These are phyloP conservation scores for Collybia mongolica DNA, from an alignment of 768 basidiomycete genomes.

Conservation along the genomic window DNA sequence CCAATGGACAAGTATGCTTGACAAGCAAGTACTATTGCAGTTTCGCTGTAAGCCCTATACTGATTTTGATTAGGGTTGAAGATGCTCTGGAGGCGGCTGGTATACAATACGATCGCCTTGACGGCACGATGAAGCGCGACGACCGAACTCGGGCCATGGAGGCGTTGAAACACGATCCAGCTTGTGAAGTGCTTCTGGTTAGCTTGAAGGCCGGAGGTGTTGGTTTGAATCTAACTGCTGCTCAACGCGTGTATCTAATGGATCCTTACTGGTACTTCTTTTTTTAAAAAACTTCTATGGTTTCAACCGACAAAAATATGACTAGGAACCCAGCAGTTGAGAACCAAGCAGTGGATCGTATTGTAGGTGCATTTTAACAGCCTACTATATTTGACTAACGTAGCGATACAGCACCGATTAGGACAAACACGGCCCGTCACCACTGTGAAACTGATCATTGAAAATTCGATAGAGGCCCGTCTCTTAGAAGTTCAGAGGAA, in stretches of 20 bases:
- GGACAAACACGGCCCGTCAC: slow-evolving; percentile 92
- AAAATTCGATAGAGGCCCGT: slow-evolving; percentile 90
- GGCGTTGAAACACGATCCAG: slow-evolving; percentile 83
- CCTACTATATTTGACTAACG: neutral
- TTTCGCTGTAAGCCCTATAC: neutral
- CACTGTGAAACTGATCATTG: slow-evolving; percentile 91
- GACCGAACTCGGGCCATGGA: slow-evolving; percentile 93
- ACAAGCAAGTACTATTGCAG: slow-evolving; percentile 55
- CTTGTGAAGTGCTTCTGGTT: slow-evolving; percentile 91
- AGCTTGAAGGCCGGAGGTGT: slow-evolving; percentile 97
- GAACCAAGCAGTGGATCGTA: slow-evolving; percentile 97
- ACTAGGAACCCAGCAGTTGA: slow-evolving; percentile 94
- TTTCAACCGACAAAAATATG: too few species aligned
- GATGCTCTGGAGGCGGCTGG: slow-evolving; percentile 80
- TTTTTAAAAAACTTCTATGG: too few species aligned
- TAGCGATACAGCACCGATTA: slow-evolving; percentile 73
- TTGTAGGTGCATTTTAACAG: slow-evolving; percentile 52
- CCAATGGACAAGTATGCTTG: slow-evolving; percentile 94
- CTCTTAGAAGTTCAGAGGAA: slow-evolving; percentile 92
- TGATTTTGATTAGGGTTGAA: slow-evolving; percentile 59
- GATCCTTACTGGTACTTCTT: slow-evolving; percentile 85
- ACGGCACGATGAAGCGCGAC: slow-evolving; percentile 98
- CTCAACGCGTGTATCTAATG: slow-evolving; percentile 92
- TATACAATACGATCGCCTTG: slow-evolving; percentile 89
- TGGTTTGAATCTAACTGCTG: slow-evolving; percentile 92